phyloP scores from a whole-genome alignment of 192 early-diverging fungal genomes.

The Coemansia sp. region DNA sequence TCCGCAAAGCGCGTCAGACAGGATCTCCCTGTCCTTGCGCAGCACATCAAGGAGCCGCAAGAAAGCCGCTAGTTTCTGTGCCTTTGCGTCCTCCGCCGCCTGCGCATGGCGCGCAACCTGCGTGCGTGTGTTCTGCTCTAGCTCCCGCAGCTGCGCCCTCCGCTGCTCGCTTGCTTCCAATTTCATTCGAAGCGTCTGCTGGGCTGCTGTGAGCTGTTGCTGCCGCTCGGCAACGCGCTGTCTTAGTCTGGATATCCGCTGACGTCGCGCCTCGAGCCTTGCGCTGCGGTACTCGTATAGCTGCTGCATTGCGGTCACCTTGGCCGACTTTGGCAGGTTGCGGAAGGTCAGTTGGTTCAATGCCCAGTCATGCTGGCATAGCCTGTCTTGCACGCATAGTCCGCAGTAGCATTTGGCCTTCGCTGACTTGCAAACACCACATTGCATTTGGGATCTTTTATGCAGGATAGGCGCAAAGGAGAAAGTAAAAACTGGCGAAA shows the following conservation, averaged over 20 bases:
- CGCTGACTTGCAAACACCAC: slow-evolving; percentile 31
- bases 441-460: slow-evolving; percentile 39
- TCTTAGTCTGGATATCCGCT: slow-evolving; percentile 25
- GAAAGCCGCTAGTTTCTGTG: slow-evolving; percentile 8
- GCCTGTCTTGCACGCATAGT: slow-evolving; percentile 40
- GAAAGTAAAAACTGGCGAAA: not conserved
- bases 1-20: slow-evolving; percentile 35
- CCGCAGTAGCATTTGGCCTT: slow-evolving; percentile 38
- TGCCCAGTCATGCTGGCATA: slow-evolving; percentile 39
- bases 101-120: slow-evolving; percentile 1
- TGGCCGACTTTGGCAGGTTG: not conserved
- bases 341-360: not conserved
- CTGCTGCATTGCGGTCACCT: slow-evolving; percentile 4
- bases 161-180: slow-evolving; percentile 1
- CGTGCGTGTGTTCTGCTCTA: not conserved
- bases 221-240: slow-evolving; percentile 25
- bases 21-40: slow-evolving; percentile 28
- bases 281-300: slow-evolving; percentile 31
- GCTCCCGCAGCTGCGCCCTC: slow-evolving; percentile 10
- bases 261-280: slow-evolving; percentile 19
- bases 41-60: slow-evolving; percentile 13
- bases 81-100: slow-evolving; percentile 3
- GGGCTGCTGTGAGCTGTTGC: slow-evolving; percentile 28
- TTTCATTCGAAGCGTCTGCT: slow-evolving; percentile 12
- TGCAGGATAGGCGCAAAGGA: not conserved